Conservation (phyloP, 2,329 filamentous ascomycete species). For the Ophidiomyces ophidiicola region DNA sequence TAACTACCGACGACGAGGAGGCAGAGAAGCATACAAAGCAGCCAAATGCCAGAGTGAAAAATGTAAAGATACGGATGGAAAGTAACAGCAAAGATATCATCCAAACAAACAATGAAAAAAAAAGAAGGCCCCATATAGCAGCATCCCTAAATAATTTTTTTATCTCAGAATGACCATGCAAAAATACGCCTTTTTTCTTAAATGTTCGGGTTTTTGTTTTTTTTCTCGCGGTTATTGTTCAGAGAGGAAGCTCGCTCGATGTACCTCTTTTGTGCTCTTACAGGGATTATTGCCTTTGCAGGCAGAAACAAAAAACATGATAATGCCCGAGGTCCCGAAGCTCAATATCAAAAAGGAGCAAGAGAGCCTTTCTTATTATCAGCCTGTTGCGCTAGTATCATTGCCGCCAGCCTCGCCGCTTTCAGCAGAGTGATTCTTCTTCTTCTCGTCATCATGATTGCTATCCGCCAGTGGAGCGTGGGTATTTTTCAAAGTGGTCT, state of each 20-base stretch:
- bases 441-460: background rate
- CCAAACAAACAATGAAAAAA: constrained; percentile 6
- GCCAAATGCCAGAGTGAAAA: background rate
- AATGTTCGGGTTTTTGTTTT: background rate
- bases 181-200: constrained; percentile 4
- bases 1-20: background rate
- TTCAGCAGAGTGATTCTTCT: background rate
- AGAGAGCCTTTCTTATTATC: too few species aligned
- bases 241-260: too few species aligned
- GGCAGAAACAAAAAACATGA: too few species aligned
- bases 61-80: background rate
- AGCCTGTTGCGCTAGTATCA: background rate
- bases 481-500: constrained; percentile 15
- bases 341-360: too few species aligned
- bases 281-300: too few species aligned
- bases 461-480: background rate
- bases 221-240: background rate
- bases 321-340: too few species aligned
- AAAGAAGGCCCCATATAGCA: constrained; percentile 2
- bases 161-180: constrained; percentile 5
- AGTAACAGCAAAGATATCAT: constrained; percentile 6
- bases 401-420: constrained; percentile 1
- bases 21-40: background rate
- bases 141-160: constrained; percentile 3
- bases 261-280: too few species aligned